Evolutionary conservation across 805 yeast genomes (phyloP).

Genomic region (Starmerella roubikii): DNA sequence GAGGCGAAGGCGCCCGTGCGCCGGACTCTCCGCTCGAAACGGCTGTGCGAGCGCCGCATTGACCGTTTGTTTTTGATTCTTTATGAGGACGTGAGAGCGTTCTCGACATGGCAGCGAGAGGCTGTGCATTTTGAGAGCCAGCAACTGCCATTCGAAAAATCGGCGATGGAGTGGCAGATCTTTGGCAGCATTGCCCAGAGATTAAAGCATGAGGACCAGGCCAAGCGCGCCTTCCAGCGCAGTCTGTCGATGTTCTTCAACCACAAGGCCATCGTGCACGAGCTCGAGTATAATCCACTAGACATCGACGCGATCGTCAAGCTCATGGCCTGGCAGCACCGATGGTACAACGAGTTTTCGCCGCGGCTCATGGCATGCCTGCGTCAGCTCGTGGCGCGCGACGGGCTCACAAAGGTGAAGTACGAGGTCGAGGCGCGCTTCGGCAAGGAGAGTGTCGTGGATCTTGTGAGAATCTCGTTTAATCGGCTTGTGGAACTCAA

Average conservation of each 20-base stretch:
- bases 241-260: slow-evolving; percentile 68
- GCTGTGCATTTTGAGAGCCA: slow-evolving; percentile 78
- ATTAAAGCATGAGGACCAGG: slow-evolving; percentile 70
- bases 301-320: slow-evolving; percentile 60
- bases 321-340: slow-evolving; percentile 90
- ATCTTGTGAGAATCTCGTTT: slow-evolving; percentile 21
- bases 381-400: slow-evolving; percentile 50
- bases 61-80: slow-evolving; percentile 59
- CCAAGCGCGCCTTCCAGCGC: slow-evolving; percentile 65
- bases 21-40: slow-evolving; percentile 30
- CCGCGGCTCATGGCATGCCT: slow-evolving; percentile 49
- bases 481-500: slow-evolving; percentile 18
- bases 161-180: slow-evolving; percentile 83
- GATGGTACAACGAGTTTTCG: slow-evolving; percentile 92
- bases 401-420: slow-evolving; percentile 65
- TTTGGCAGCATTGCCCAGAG: slow-evolving; percentile 77
- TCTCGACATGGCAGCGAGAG: slow-evolving; percentile 90
- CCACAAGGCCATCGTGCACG: slow-evolving; percentile 60
- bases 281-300: slow-evolving; percentile 38
- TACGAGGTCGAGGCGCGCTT: slow-evolving; percentile 26
- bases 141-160: slow-evolving; percentile 61
- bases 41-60: slow-evolving; percentile 65
- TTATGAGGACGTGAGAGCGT: slow-evolving; percentile 54
- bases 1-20: slow-evolving; percentile 1
- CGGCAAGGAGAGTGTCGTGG: slow-evolving; percentile 23